Evolutionary conservation across 257 asterid species (phyloP).

Genomic region (Nicotiana obtusifolia): DNA sequence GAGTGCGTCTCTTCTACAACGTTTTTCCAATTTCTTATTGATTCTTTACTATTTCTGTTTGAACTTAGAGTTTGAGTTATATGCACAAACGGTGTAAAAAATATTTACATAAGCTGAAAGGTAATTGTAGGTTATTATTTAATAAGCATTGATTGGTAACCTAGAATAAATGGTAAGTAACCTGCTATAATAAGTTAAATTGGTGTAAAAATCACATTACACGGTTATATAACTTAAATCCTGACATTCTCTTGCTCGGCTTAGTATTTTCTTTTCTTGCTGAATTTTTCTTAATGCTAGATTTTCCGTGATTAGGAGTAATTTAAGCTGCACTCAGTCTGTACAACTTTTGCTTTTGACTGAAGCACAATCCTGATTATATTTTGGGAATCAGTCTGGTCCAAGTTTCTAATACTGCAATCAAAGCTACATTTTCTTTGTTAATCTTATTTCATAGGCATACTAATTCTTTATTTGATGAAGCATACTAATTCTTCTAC

Average conservation of each 20-base stretch:
- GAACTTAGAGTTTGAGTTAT: background rate
- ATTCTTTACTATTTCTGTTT: background rate
- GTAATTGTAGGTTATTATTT: no score
- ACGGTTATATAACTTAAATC: no score
- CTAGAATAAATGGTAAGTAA: no score
- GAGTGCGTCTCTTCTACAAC: slow-evolving; percentile 61
- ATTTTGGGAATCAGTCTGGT: background rate
- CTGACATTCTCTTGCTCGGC: background rate
- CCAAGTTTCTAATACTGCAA: background rate
- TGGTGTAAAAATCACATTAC: no score
- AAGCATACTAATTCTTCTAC: background rate
- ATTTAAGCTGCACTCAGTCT: background rate
- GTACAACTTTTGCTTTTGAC: background rate
- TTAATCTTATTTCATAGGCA: background rate
- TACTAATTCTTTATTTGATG: background rate
- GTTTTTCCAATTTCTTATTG: slow-evolving; percentile 2
- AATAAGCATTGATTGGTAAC: no score
- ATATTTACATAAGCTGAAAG: no score
- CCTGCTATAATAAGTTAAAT: no score
- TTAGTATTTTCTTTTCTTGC: background rate
- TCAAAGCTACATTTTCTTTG: background rate
- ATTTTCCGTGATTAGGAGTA: background rate
- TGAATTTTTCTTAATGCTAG: background rate
- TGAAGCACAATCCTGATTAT: background rate
- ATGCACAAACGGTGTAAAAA: no score